A percentile compares a stretch with the other conserved stretches of the same genome.
Conservation (phyloP, 352 stramenopile species). For the Pythium chondricola region DNA sequence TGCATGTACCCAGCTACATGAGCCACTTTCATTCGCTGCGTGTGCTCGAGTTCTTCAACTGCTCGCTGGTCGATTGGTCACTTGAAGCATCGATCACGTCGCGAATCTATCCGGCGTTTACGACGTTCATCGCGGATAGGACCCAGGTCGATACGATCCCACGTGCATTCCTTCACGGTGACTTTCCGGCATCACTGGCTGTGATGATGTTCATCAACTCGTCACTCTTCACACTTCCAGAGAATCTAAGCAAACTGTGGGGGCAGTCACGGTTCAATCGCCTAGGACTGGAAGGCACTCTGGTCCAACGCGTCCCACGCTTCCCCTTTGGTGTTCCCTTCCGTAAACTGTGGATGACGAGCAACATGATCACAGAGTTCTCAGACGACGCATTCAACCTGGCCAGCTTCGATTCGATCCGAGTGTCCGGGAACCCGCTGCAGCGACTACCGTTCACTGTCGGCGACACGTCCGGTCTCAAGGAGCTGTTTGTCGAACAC, state of each 20-base stretch:
- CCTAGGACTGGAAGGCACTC: constrained; percentile 1
- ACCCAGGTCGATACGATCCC: not conserved
- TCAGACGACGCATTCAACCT: constrained; percentile 1
- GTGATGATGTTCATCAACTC: not conserved
- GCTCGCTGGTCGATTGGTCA: constrained; percentile 5
- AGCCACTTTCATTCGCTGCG: not conserved
- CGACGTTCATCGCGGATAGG: not conserved
- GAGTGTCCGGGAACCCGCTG: constrained; percentile 1
- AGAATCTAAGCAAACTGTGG: constrained; percentile 7
- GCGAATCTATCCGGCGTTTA: not conserved
- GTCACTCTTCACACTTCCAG: not conserved
- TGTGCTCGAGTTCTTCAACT: constrained; percentile 3
- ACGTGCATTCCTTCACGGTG: not conserved
- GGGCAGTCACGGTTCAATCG: not conserved
- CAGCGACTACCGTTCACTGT: constrained; percentile 1
- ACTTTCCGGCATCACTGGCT: not conserved
- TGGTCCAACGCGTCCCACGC: not conserved
- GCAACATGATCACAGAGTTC: not conserved
- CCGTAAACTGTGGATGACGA: constrained; percentile 2
- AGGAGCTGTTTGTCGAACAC: constrained; percentile 3
- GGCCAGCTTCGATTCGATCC: not conserved
- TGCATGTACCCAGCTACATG: not conserved
- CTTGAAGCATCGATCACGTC: not conserved
- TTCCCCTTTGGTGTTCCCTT: not conserved
- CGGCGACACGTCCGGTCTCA: not conserved